Base-by-base conservation (phyloP, 805 yeast genomes). In the Hanseniaspora pseudoguilliermondii region DNA sequence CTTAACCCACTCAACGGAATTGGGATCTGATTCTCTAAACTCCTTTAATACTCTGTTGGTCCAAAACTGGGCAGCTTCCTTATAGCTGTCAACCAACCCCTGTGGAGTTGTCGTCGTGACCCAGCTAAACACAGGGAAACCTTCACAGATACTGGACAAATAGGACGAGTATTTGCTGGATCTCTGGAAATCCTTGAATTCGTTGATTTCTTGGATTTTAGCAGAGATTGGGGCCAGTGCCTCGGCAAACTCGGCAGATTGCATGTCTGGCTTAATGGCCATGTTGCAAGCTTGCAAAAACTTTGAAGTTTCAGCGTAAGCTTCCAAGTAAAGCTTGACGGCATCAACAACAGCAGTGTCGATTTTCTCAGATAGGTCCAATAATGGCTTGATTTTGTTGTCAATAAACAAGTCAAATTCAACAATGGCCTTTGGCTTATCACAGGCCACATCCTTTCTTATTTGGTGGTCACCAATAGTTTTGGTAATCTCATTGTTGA, bases 31-130 rank as follows among this genome's bases (percentile, higher is more conserved):
- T 20, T 83, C 95, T 69, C 79, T 88, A 72, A 72, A 82, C 59
- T 88, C 96, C 70, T 90, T 90, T 67, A 90, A 71, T 44, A 91
- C 83, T 63, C 95, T 80, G 71, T 93, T 90, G 11, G 95, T 79
- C 89, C 97, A 93, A 71, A 93, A 93, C 67, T 84, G 91, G 38
- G 96, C 86, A 21, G 95, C 81, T 65, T 93, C 98, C 66, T 84
- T 86, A 71, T 82, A 86, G 60, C 90, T 96, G 3, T 84, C 79
- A 57, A 93, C 77, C 60, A 75, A 78, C 0, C 87, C 79, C 16
- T 84, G 79, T 1, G 97, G 96, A 5, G 87, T 81, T 3, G 76
- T 79, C 6, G 79, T 78, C 20, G 86, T 80, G 59, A 91, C 78
- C 99, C 99, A 93, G 25, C 95, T 95, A 54, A 90, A 74, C 7